These are phyloP conservation scores for Blastobotrys apis DNA, from an alignment of 1,139 yeast genomes.

Conservation along the genomic window DNA sequence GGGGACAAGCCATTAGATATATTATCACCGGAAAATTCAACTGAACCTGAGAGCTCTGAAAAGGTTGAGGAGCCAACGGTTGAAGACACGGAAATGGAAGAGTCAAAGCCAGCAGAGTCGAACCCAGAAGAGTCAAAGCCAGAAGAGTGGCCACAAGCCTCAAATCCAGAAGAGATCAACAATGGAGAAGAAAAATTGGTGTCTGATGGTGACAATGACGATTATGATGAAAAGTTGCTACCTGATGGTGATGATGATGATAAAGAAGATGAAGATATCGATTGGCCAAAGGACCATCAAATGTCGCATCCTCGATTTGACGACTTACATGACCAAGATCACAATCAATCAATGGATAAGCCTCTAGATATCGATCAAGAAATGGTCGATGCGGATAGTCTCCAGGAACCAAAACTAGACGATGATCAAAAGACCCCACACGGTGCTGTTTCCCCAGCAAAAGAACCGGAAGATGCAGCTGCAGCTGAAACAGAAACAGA, in stretches of 20 bases:
- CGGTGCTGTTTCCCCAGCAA: background rate
- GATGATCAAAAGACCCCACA: background rate
- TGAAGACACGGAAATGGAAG: conserved; percentile 1
- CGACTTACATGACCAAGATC: conserved; percentile 1
- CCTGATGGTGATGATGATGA: conserved; percentile 1
- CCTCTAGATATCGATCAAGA: conserved; percentile 11
- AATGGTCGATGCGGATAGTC: conserved; percentile 9
- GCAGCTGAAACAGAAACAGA: background rate
- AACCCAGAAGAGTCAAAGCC: background rate
- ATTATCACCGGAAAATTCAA: too few relatives aligned
- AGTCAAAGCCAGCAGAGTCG: background rate
- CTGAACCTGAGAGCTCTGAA: too few relatives aligned
- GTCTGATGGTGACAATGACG: conserved; percentile 10
- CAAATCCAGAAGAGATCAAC: too few relatives aligned
- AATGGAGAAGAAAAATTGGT: background rate
- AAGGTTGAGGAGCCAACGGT: too few relatives aligned
- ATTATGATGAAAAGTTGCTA: conserved; percentile 5
- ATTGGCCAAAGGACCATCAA: conserved; percentile 12
- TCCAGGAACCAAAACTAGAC: conserved; percentile 2
- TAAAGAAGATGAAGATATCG: conserved; percentile 11
- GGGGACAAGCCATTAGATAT: background rate
- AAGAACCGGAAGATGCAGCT: background rate
- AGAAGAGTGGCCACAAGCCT: background rate
- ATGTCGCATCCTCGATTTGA: conserved; percentile 1
- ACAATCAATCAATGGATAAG: background rate